Evolutionary conservation across 192 early-diverging fungal species (phyloP).

Genomic region (Geranomyces michiganensis): DNA sequence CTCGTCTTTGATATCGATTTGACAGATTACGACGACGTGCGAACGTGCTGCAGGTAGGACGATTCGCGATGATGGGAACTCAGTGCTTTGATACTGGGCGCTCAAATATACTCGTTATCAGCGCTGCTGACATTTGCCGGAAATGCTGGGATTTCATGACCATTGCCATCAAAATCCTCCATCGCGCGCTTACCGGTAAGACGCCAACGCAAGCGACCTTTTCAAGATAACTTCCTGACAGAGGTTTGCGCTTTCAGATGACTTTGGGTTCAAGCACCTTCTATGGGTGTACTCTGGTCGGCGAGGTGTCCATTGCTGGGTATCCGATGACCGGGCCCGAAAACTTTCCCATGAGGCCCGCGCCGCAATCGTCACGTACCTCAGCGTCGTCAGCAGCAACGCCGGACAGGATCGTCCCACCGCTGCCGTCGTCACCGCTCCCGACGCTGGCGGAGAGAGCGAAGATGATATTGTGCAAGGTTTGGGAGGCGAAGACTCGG

Average conservation of each 20-base stretch:
- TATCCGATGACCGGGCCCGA: constrained; percentile 86
- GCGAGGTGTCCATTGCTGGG: constrained; percentile 98
- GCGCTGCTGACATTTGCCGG: constrained; percentile 79
- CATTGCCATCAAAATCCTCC: constrained; percentile 84
- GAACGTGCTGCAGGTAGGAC: constrained; percentile 84
- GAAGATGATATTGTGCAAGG: constrained; percentile 8
- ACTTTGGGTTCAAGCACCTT: constrained; percentile 93
- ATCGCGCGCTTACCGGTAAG: constrained; percentile 69
- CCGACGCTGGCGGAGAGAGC: neutral
- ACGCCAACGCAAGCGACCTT: neutral
- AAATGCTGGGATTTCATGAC: constrained; percentile 97
- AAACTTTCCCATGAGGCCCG: constrained; percentile 75
- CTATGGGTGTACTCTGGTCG: constrained; percentile 97
- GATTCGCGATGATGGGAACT: neutral
- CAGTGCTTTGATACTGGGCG: neutral
- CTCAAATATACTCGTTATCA: constrained; percentile 23
- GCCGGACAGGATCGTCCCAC: neutral
- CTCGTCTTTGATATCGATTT: constrained; percentile 99
- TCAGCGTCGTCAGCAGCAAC: constrained; percentile 62
- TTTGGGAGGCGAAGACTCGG: constrained; percentile 1
- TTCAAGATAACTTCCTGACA: too few species aligned
- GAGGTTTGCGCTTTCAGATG: constrained; percentile 54
- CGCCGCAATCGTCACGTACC: constrained; percentile 79
- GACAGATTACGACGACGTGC: constrained; percentile 97
- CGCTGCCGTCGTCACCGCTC: too few species aligned